These are phyloP conservation scores for Lipomyces orientalis DNA, from an alignment of 805 yeast species.

Conservation along the genomic window DNA sequence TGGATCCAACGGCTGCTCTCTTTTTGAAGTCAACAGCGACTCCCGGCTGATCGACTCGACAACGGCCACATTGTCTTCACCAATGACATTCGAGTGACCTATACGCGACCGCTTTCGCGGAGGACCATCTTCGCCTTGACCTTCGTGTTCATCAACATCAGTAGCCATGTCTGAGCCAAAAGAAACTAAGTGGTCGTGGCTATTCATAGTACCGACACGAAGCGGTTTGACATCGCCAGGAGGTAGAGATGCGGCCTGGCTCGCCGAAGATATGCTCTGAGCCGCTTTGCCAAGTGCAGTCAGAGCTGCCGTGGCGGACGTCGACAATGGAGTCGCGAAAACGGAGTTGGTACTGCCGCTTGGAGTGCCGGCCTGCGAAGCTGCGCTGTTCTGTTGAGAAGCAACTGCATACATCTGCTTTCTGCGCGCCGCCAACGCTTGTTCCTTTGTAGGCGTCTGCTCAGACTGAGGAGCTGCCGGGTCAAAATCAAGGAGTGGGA, in stretches of 20 bases:
- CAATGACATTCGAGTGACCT: not conserved
- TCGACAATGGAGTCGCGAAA: conserved; percentile 5
- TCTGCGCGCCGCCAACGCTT: conserved; percentile 51
- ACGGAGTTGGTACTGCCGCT: conserved; percentile 7
- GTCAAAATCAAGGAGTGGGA: conserved; percentile 57
- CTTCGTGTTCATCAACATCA: conserved; percentile 32
- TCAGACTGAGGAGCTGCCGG: conserved; percentile 41
- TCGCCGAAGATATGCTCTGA: not conserved
- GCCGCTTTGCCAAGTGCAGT: conserved; percentile 30
- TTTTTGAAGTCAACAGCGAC: not conserved
- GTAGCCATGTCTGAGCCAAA: conserved; percentile 28
- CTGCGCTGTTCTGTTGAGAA: conserved; percentile 21
- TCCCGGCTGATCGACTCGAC: not conserved
- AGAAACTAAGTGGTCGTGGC: conserved; percentile 7
- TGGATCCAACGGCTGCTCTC: conserved; percentile 25
- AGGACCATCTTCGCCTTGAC: conserved; percentile 16
- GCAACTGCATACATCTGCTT: conserved; percentile 40
- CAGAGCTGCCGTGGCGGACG: conserved; percentile 31
- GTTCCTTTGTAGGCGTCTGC: conserved; percentile 57
- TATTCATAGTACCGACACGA: conserved; percentile 1
- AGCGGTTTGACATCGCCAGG: conserved; percentile 7
- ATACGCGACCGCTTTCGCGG: conserved; percentile 32
- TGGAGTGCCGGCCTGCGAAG: conserved; percentile 10
- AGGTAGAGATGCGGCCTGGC: not conserved
- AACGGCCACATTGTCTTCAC: not conserved